Evolutionary conservation across 192 early-diverging fungal genomes (phyloP).

Genomic region (Glomus cerebriforme): DNA sequence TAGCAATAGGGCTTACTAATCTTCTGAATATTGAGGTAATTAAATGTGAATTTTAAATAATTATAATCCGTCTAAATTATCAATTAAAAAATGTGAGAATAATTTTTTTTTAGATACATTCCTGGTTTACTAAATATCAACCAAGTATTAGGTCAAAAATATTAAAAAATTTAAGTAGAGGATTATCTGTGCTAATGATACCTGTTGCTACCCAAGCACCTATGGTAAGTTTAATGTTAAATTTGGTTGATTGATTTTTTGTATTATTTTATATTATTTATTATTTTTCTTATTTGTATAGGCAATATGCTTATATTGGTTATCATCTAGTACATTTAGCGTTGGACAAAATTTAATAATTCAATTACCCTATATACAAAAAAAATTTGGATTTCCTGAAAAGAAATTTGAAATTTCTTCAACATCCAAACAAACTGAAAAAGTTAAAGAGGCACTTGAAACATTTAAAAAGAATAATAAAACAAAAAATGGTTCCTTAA

Average conservation of each 20-base stretch:
- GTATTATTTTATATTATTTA: neutral
- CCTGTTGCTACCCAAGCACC: conserved; percentile 72
- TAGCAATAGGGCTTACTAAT: conserved; percentile 64
- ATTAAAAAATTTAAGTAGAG: conserved; percentile 54
- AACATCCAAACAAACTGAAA: neutral
- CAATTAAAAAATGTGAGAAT: neutral
- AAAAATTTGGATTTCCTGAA: conserved; percentile 33
- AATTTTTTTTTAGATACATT: neutral
- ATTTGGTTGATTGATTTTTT: neutral
- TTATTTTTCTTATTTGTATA: conserved; percentile 22
- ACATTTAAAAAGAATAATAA: neutral
- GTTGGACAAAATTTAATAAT: conserved; percentile 64
- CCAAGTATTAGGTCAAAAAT: conserved; percentile 28
- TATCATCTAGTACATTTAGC: conserved; percentile 66
- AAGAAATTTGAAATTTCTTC: neutral
- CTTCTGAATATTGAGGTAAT: conserved; percentile 73
- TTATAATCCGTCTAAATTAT: neutral
- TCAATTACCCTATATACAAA: conserved; percentile 44
- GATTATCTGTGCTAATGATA: conserved; percentile 59
- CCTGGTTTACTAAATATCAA: neutral
- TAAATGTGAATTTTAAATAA: neutral
- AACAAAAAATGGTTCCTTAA: neutral
- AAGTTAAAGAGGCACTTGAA: neutral
- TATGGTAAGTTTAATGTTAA: conserved; percentile 40
- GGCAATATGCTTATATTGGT: conserved; percentile 73